Conservation (phyloP, 129 eudicot genomes). For the Flaveria trinervia region DNA sequence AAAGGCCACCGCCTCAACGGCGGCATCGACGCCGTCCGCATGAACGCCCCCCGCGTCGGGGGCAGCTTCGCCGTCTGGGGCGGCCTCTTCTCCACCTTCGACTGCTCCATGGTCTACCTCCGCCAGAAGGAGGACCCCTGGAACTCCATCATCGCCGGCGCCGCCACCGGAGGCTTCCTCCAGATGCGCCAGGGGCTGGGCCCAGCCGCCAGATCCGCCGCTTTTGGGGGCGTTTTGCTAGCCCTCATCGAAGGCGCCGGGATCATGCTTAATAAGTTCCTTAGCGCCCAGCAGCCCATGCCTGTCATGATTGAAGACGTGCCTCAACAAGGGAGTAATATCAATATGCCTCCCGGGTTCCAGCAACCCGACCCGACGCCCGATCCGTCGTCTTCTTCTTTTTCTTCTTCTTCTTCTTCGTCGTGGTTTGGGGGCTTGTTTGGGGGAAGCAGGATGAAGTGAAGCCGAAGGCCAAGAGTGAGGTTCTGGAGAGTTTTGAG, state of each 20-base stretch:
- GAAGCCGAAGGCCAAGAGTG: conserved; percentile 16
- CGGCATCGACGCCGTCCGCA: conserved; percentile 5
- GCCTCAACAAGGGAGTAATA: conserved; percentile 15
- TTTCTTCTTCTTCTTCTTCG: neutral
- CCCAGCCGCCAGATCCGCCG: conserved; percentile 3
- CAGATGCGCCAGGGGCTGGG: conserved; percentile 14
- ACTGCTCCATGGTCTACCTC: conserved; percentile 19
- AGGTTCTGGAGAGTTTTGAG: conserved; percentile 41
- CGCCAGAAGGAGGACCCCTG: conserved; percentile 20
- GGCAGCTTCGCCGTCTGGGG: conserved; percentile 25
- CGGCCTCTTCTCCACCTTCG: conserved; percentile 17
- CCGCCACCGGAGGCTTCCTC: conserved; percentile 16
- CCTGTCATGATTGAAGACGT: conserved; percentile 45
- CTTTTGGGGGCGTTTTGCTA: conserved; percentile 55
- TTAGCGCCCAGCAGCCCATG: conserved; percentile 53
- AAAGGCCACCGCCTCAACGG: conserved; percentile 12
- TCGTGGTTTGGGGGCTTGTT: conserved; percentile 38
- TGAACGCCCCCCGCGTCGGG: conserved; percentile 24
- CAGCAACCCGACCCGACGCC: conserved; percentile 22
- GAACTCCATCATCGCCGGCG: conserved; percentile 26
- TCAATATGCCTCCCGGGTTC: conserved; percentile 35
- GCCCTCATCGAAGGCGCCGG: conserved; percentile 81
- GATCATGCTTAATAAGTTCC: conserved; percentile 57
- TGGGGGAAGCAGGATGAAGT: conserved; percentile 32
- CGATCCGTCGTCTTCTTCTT: neutral